A percentile compares a stretch with the other conserved stretches of the same genome.
These are phyloP conservation scores for Coprinopsis strossmayeri DNA, from an alignment of 768 basidiomycete genomes.

Conservation along the genomic window DNA sequence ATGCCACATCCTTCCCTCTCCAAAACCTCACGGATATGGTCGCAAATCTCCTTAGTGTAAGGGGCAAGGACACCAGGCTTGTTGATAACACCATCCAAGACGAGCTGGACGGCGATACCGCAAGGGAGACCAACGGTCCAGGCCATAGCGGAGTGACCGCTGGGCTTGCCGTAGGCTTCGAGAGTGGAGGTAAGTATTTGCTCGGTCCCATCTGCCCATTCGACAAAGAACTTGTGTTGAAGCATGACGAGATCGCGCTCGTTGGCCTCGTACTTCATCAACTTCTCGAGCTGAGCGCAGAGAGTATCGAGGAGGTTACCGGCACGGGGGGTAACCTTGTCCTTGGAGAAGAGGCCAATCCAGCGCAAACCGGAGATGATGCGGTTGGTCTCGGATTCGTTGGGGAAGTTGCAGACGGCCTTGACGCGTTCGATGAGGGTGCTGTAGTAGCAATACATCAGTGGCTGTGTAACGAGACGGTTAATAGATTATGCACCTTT, in stretches of 20 bases:
- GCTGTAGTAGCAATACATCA: conserved; percentile 32
- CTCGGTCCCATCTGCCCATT: conserved; percentile 79
- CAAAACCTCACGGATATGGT: conserved; percentile 57
- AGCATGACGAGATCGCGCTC: conserved; percentile 97
- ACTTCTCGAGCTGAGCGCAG: conserved; percentile 80
- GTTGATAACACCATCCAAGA: conserved; percentile 80
- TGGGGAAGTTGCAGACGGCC: conserved; percentile 66
- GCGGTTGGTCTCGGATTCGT: conserved; percentile 59
- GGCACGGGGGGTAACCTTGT: conserved; percentile 53
- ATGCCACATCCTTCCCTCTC: conserved; percentile 75
- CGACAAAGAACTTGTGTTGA: conserved; percentile 95
- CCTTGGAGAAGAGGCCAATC: conserved; percentile 86
- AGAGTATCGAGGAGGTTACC: conserved; percentile 90
- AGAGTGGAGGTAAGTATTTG: conserved; percentile 88
- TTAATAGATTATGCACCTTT: conserved; percentile 59
- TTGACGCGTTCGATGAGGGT: conserved; percentile 69
- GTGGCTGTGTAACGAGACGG: not conserved
- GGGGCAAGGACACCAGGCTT: conserved; percentile 80
- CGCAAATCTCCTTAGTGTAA: conserved; percentile 81
- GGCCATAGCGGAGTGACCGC: conserved; percentile 88
- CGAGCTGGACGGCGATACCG: conserved; percentile 87
- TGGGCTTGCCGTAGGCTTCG: conserved; percentile 67
- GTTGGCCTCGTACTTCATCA: conserved; percentile 87
- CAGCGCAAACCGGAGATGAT: conserved; percentile 88
- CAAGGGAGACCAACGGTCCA: conserved; percentile 87